Evolutionary conservation across 768 basidiomycete genomes (phyloP).

Genomic region (Lactifluus hygrophoroides): DNA sequence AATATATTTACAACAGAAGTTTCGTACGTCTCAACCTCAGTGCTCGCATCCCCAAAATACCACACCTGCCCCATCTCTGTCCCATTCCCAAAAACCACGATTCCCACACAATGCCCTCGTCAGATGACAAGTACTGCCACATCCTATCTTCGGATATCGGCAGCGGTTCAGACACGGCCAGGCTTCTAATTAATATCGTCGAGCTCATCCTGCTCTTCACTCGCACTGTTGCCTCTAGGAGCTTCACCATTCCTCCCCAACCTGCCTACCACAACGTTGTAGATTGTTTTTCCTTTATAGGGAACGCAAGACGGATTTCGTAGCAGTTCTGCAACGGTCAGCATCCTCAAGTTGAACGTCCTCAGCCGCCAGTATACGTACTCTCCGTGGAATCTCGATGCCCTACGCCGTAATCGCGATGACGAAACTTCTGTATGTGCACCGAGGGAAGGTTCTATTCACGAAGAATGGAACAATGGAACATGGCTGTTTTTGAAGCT

Average conservation of each 20-base stretch:
- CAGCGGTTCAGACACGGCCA: slow-evolving; percentile 16
- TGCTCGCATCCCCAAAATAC: neutral
- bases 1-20: slow-evolving; percentile 2
- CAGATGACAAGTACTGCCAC: slow-evolving; percentile 41
- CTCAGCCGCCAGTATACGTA: no score
- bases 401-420: slow-evolving; percentile 27
- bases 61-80: slow-evolving; percentile 11
- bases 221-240: no score
- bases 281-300: no score
- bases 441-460: no score
- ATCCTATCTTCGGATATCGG: slow-evolving; percentile 27
- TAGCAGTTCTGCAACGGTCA: no score
- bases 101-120: slow-evolving; percentile 25
- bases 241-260: slow-evolving; percentile 36
- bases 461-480: no score
- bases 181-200: slow-evolving; percentile 18
- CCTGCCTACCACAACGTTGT: slow-evolving; percentile 7
- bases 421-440: no score
- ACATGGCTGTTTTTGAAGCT: no score
- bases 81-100: slow-evolving; percentile 6
- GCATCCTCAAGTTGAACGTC: no score
- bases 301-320: no score
- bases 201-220: slow-evolving; percentile 41
- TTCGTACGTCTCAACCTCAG: slow-evolving; percentile 8
- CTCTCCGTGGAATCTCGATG: no score